phyloP scores from a whole-genome alignment of 2,329 filamentous ascomycete species.

The Trichoderma sp. region DNA sequence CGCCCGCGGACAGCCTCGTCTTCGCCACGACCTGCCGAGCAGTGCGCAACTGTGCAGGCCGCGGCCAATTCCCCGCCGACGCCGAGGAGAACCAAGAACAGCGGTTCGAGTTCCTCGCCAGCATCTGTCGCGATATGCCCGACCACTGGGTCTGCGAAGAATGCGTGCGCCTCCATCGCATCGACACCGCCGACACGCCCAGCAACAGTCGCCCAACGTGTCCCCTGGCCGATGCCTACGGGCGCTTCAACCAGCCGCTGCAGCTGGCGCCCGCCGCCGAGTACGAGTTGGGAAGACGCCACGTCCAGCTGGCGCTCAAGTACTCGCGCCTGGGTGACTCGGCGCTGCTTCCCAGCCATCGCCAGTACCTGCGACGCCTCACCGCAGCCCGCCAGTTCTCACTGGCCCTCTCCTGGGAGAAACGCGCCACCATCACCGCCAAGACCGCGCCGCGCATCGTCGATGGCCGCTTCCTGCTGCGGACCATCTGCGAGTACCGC shows the following conservation, averaged over 20 bases:
- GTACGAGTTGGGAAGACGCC: neutral
- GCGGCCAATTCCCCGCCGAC: neutral
- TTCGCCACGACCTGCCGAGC: constrained; percentile 1
- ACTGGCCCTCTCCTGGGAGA: neutral
- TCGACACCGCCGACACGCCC: neutral
- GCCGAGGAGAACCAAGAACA: neutral
- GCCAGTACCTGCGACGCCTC: neutral
- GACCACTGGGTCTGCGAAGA: constrained; percentile 25
- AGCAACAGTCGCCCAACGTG: neutral
- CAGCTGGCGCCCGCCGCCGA: neutral
- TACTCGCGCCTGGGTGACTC: constrained; percentile 20
- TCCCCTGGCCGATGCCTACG: neutral
- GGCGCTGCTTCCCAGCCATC: neutral
- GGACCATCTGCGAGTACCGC: neutral
- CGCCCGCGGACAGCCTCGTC: constrained; percentile 5
- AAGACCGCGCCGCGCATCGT: neutral
- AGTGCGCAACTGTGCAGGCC: neutral
- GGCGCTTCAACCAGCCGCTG: neutral
- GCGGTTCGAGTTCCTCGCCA: constrained; percentile 14
- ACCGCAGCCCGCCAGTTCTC: neutral
- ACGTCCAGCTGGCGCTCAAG: constrained; percentile 26
- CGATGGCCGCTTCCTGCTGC: neutral
- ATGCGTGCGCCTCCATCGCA: constrained; percentile 20
- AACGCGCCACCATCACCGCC: neutral
- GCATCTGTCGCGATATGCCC: constrained; percentile 21